A percentile compares a stretch with the other conserved stretches of the same genome.
Conservation (phyloP, 2,329 filamentous ascomycete species). For the Pestalotiopsis sp. region DNA sequence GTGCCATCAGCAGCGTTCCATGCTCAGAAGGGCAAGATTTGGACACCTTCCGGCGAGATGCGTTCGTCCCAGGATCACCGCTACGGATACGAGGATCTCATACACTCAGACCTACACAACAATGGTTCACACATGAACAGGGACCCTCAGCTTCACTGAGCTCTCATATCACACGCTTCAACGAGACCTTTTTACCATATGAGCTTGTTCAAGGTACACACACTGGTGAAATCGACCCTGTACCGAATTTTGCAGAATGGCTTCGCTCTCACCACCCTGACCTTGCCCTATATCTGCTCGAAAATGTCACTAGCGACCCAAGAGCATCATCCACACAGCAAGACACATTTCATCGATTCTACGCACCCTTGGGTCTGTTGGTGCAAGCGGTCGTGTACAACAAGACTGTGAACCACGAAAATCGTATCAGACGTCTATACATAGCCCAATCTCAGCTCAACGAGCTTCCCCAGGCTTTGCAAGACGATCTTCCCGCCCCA, state of each 20-base stretch:
- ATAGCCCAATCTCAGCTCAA: constrained; percentile 79
- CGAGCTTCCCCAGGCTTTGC: constrained; percentile 66
- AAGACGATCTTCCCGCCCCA: constrained; percentile 70
- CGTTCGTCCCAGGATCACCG: constrained; percentile 24
- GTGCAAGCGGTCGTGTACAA: constrained; percentile 58
- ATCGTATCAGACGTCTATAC: constrained; percentile 61
- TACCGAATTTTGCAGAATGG: background rate
- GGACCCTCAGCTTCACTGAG: constrained; percentile 18
- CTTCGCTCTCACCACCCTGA: background rate
- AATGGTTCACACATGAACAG: constrained; percentile 28
- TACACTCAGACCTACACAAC: constrained; percentile 22
- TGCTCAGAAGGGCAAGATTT: constrained; percentile 15
- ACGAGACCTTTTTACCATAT: constrained; percentile 27
- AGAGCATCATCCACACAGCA: background rate
- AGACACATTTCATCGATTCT: constrained; percentile 55
- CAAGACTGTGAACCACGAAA: constrained; percentile 15
- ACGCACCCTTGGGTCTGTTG: constrained; percentile 67
- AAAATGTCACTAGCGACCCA: background rate
- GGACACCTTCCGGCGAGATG: constrained; percentile 22
- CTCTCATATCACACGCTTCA: constrained; percentile 22
- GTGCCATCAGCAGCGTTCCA: background rate
- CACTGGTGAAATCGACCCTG: background rate
- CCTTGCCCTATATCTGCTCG: constrained; percentile 17
- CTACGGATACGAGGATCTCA: constrained; percentile 21
- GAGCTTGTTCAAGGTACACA: constrained; percentile 20